phyloP scores from a whole-genome alignment of 345 rosid genomes.

The Citrus sinensis region DNA sequence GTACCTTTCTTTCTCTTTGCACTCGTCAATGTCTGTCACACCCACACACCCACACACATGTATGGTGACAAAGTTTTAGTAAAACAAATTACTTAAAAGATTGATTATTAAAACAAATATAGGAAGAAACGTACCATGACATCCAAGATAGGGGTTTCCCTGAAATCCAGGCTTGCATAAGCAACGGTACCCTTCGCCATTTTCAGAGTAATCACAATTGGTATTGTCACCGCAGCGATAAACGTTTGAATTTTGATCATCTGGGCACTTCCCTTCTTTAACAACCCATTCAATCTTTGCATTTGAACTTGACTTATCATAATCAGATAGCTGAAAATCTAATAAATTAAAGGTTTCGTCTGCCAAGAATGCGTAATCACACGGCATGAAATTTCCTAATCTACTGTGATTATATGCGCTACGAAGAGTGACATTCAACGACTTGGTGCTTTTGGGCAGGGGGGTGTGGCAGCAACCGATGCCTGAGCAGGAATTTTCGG shows the following conservation, averaged over 20 bases:
- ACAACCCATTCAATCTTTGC: conserved; percentile 2
- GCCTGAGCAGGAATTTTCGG: conserved; percentile 15
- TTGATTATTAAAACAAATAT: too few relatives aligned
- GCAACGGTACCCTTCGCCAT: neutral
- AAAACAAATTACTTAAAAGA: too few relatives aligned
- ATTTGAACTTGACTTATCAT: neutral
- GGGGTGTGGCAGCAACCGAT: conserved; percentile 26
- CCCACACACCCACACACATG: too few relatives aligned
- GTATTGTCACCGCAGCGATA: neutral
- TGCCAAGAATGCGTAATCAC: neutral
- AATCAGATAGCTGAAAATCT: neutral
- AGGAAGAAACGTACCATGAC: neutral
- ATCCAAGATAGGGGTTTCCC: neutral
- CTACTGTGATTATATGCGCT: neutral
- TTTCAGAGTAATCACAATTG: neutral
- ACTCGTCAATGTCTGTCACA: neutral
- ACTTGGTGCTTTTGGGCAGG: neutral
- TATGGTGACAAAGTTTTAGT: too few relatives aligned
- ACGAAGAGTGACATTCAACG: neutral
- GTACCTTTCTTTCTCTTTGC: neutral
- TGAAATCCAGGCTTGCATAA: neutral
- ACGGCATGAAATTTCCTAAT: neutral
- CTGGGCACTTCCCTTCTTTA: neutral
- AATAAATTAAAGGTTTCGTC: neutral
- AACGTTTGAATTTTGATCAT: neutral